Evolutionary conservation across 495 filamentous ascomycete species (phyloP), one percentile per base, ranked within the genome.

Genomic region (Penicillium chermesinum): DNA sequence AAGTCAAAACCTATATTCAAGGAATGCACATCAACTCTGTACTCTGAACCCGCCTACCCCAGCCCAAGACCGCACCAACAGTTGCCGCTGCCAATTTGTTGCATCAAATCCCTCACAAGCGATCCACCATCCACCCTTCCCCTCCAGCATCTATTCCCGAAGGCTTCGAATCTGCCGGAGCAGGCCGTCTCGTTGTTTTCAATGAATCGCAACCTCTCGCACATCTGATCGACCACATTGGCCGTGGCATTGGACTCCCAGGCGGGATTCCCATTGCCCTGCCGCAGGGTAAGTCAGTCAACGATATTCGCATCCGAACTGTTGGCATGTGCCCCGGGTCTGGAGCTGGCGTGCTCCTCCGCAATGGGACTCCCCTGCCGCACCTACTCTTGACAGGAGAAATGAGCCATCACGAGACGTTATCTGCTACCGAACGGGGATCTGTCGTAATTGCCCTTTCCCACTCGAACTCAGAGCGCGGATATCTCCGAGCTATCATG

Each of bases 371-470:
- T 10, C 72, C 77, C 18, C 76, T 84, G 3, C 70, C 76, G 0
- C 89, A 96, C 60, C 68, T 96, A 19, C 66, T 91, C 0, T 86
- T 97, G 49, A 97, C 91, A 0, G 93, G 93, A 7, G 93, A 98
- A 63, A 79, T 97, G 78, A 84, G 80, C 43, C 93, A 98, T 63
- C 93, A 98, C 60, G 85, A 93, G 49, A 86, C 91, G 9, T 76
- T 98, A 34, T 80, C 86, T 22, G 85, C 88, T 17, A 88, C 85
- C 21, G 91, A 96, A 74, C 75, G 78, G n/a, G 93, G 93, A n/a
- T 83, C 85, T 48, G 82, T 77, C 46, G 88, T 96, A 0, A 77
- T 98, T 46, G 83, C 84, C 7, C 76, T 93, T 21, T 91, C 94
- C 51, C 93, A 98, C 64, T 88, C 85, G 49, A 96, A 97, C 67